Evolutionary conservation across 306 rosid genomes (phyloP).

Genomic region (Hippophae tibetana): DNA sequence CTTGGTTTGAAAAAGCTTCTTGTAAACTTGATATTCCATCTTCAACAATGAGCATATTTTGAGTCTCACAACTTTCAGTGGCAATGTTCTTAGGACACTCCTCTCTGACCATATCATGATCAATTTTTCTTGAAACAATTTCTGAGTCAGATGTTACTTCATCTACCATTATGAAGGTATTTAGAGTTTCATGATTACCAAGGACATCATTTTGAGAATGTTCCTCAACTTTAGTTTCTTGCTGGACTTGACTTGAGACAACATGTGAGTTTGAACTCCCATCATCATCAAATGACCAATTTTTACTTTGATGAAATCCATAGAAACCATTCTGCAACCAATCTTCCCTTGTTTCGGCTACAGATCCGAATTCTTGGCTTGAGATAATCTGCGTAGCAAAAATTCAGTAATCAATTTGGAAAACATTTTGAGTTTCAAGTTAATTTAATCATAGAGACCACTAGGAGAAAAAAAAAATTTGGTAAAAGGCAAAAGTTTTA

Average conservation of each 20-base stretch:
- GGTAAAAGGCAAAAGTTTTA: constrained; percentile 21
- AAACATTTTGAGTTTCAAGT: constrained; percentile 14
- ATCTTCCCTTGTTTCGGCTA: constrained; percentile 24
- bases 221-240: constrained; percentile 22
- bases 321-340: constrained; percentile 16
- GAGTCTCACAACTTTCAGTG: constrained; percentile 19
- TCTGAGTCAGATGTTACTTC: constrained; percentile 18
- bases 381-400: constrained; percentile 17
- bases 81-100: constrained; percentile 22
- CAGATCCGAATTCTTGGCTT: constrained; percentile 17
- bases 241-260: constrained; percentile 6
- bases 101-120: constrained; percentile 16
- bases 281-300: constrained; percentile 5
- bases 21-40: constrained; percentile 18
- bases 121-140: background rate
- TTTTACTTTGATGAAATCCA: constrained; percentile 18
- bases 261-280: constrained; percentile 14
- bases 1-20: constrained; percentile 19
- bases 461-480: constrained; percentile 22
- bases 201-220: constrained; percentile 14
- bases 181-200: constrained; percentile 15
- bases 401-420: constrained; percentile 9
- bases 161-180: background rate
- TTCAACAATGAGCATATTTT: constrained; percentile 5
- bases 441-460: constrained; percentile 11